Evolutionary conservation across 139 green algal species (phyloP).

Genomic region (Desmodesmus armatus): DNA sequence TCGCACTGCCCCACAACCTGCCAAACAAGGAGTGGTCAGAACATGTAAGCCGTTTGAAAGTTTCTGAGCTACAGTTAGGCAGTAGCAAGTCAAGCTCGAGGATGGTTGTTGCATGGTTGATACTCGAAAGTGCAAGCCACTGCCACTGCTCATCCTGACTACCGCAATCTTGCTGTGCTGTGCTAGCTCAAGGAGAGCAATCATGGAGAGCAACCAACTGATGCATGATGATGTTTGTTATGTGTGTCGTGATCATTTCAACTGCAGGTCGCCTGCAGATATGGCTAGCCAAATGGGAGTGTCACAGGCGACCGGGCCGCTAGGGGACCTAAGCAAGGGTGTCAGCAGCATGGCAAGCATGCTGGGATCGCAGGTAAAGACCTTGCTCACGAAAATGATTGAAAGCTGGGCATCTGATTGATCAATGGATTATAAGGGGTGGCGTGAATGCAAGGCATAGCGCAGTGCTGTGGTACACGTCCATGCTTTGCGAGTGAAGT

Average conservation of each 20-base stretch:
- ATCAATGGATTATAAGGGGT: no score
- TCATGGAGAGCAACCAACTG: no score
- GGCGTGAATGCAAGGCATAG: no score
- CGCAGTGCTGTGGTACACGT: no score
- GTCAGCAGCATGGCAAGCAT: conserved; percentile 57
- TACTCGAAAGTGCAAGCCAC: not conserved
- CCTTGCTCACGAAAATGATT: no score
- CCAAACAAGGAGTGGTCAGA: no score
- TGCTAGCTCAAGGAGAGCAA: not conserved
- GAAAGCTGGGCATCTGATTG: not conserved
- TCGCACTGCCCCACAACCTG: no score
- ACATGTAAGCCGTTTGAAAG: no score
- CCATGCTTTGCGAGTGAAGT: not conserved
- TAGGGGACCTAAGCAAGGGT: conserved; percentile 62
- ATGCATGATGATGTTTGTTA: not conserved
- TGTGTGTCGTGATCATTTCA: not conserved
- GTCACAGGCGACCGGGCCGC: conserved; percentile 43
- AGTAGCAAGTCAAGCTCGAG: no score
- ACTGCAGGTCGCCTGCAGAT: conserved; percentile 57
- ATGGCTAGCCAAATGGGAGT: conserved; percentile 66
- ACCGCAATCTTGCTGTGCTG: not conserved
- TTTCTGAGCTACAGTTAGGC: no score
- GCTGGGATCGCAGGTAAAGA: conserved; percentile 52
- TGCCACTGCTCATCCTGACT: not conserved
- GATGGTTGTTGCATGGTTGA: not conserved